A percentile compares a stretch with the other conserved stretches of the same genome.
These are phyloP conservation scores for Didymellaceae sp. DNA, from an alignment of 2,329 filamentous ascomycete genomes.

Conservation along the genomic window DNA sequence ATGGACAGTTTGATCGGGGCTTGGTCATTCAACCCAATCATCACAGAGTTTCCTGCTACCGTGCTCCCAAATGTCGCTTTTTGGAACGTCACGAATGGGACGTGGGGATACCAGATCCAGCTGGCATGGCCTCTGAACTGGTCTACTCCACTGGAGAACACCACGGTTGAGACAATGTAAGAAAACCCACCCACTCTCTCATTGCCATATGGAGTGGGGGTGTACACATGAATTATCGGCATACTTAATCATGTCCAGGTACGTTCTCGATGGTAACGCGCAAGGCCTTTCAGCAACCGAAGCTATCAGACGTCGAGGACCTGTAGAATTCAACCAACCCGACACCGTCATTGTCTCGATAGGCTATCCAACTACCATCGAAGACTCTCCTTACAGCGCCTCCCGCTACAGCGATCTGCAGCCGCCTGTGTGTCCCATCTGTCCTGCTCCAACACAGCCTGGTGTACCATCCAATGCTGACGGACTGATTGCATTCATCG, in stretches of 20 bases:
- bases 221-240: not conserved
- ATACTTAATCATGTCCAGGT: slow-evolving; percentile 23
- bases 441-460: slow-evolving; percentile 30
- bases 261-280: slow-evolving; percentile 44
- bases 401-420: slow-evolving; percentile 39
- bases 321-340: slow-evolving; percentile 39
- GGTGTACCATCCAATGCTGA: slow-evolving; percentile 54
- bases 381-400: slow-evolving; percentile 39
- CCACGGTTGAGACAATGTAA: slow-evolving; percentile 42
- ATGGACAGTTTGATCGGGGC: slow-evolving; percentile 30
- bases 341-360: slow-evolving; percentile 43
- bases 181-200: not conserved
- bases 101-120: slow-evolving; percentile 45
- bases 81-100: slow-evolving; percentile 42
- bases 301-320: slow-evolving; percentile 36
- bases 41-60: slow-evolving; percentile 30
- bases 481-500: slow-evolving; percentile 54
- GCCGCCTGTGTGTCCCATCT: slow-evolving; percentile 39
- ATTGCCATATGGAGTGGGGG: not conserved
- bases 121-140: slow-evolving; percentile 43
- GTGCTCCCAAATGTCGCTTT: slow-evolving; percentile 39
- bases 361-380: slow-evolving; percentile 37
- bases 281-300: slow-evolving; percentile 38
- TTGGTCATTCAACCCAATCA: slow-evolving; percentile 39
- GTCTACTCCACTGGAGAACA: slow-evolving; percentile 31